Evolutionary conservation across 805 yeast species (phyloP).

Genomic region (Yamadazyma sp.): DNA sequence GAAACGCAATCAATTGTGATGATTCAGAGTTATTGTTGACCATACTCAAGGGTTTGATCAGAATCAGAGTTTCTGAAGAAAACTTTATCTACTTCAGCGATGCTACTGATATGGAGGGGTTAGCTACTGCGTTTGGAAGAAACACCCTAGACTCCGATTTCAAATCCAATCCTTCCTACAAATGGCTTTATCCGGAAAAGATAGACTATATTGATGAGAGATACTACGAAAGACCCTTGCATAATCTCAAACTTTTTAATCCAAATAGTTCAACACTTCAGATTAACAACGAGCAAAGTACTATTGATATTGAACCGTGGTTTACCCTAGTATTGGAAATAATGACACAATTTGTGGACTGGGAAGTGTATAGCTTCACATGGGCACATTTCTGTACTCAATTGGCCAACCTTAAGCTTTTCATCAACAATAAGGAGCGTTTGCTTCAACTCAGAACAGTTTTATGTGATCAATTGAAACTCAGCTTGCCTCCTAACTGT

Average conservation of each 20-base stretch:
- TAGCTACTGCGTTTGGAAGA: slow-evolving; percentile 59
- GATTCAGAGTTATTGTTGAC: slow-evolving; percentile 43
- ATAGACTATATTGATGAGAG: slow-evolving; percentile 48
- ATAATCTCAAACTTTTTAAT: slow-evolving; percentile 20
- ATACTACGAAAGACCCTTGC: slow-evolving; percentile 42
- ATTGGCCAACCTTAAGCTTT: slow-evolving; percentile 55
- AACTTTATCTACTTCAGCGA: slow-evolving; percentile 48
- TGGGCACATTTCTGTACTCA: slow-evolving; percentile 74
- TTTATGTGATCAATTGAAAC: slow-evolving; percentile 59
- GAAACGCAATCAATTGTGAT: slow-evolving; percentile 33
- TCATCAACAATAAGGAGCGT: slow-evolving; percentile 37
- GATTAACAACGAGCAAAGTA: slow-evolving; percentile 12
- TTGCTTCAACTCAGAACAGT: slow-evolving; percentile 43
- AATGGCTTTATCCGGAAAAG: slow-evolving; percentile 65
- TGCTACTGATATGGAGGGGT: slow-evolving; percentile 64
- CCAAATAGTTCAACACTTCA: slow-evolving; percentile 21
- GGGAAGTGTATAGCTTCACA: slow-evolving; percentile 70
- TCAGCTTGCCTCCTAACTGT: slow-evolving; percentile 45
- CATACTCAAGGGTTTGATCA: slow-evolving; percentile 50
- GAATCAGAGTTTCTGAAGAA: slow-evolving; percentile 52
- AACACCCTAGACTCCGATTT: slow-evolving; percentile 33
- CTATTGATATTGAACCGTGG: slow-evolving; percentile 52
- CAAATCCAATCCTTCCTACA: slow-evolving; percentile 21
- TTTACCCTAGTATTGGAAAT: slow-evolving; percentile 48
- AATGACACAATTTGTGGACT: slow-evolving; percentile 53